phyloP scores from a whole-genome alignment of 2,329 filamentous ascomycete species.

The Diaporthe sp. region DNA sequence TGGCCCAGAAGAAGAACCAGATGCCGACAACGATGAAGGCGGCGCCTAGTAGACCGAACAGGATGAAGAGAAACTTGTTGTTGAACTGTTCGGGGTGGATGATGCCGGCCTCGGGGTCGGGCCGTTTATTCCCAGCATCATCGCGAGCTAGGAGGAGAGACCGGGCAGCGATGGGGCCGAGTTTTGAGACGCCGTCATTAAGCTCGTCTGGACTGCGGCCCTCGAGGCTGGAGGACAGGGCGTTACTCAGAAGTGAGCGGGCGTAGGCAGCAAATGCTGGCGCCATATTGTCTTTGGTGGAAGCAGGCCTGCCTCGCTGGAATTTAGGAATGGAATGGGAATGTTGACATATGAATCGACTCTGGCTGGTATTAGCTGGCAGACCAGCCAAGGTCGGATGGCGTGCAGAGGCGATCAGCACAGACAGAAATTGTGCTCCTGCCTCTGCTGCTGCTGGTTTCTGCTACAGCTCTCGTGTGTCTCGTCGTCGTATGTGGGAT shows the following conservation, averaged over 20 bases:
- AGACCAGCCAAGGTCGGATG: slow-evolving; percentile 45
- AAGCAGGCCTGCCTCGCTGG: slow-evolving; percentile 31
- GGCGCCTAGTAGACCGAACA: slow-evolving; percentile 87
- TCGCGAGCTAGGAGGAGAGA: slow-evolving; percentile 58
- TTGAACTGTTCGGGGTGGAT: slow-evolving; percentile 69
- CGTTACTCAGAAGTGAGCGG: slow-evolving; percentile 44
- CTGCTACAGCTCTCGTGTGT: not conserved
- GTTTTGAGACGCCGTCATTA: slow-evolving; percentile 45
- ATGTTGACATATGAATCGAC: slow-evolving; percentile 7
- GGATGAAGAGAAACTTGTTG: slow-evolving; percentile 81
- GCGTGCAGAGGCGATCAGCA: slow-evolving; percentile 26
- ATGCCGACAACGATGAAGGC: slow-evolving; percentile 81
- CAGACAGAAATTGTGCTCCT: not conserved
- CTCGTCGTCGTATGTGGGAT: not conserved
- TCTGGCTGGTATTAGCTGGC: slow-evolving; percentile 43
- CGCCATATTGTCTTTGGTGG: slow-evolving; percentile 50
- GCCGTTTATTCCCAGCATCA: slow-evolving; percentile 42
- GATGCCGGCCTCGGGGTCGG: slow-evolving; percentile 60
- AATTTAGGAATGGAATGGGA: slow-evolving; percentile 26
- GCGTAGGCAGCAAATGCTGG: slow-evolving; percentile 48
- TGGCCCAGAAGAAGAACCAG: slow-evolving; percentile 99
- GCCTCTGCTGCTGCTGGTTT: not conserved
- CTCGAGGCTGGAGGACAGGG: slow-evolving; percentile 49
- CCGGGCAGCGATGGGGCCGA: slow-evolving; percentile 58
- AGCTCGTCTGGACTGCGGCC: slow-evolving; percentile 43